Base-by-base conservation (phyloP, 1,139 yeast species). In the Saccharomyces hybrid region DNA sequence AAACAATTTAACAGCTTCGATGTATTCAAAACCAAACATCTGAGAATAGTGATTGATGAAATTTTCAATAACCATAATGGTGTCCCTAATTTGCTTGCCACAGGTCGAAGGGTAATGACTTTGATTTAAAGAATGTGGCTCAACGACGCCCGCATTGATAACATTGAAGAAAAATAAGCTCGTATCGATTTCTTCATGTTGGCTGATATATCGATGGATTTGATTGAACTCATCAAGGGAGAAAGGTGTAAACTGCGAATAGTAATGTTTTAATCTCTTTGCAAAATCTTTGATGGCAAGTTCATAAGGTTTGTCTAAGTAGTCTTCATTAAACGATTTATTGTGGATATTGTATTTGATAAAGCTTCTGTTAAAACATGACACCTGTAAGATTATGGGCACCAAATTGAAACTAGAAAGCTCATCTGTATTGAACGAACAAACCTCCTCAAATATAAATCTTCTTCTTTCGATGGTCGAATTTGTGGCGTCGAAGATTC, bases 401-500 rank as follows among this genome's bases (percentile, higher is more conserved):
- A 67, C 65, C n/a, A 72, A 61, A 44, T 59, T 65, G 34, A 63
- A 61, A 47, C 46, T 63, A 52, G 58, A 64, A 44, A 48, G 56
- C 50, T 28, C 25, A 20, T 52, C 61, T 56, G 57, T 60, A 61
- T 61, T 66, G 51, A 60, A 61, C 4, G 52, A 27, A 34, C 53
- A 50, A 23, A 74, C 65, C 8, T 66, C 62, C 5, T 66, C 57
- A 30, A 70, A 63, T n/a, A 74, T 66, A 53, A 60, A 66, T 7
- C 67, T 63, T 62, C 88, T 73, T 64, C 93, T 76, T 16, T 73
- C 76, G 9, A 64, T 62, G 1, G 87, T 82, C 1, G 88, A 79
- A 65, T 84, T 84, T 7, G 91, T 85, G 42, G 91, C 91, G 68
- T 85, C 91, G 57, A 83, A 77, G 34, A 83, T 76, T 2, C 88